Evolutionary conservation across 2,329 filamentous ascomycete genomes (phyloP).

Genomic region (Elsinoe ampelina): DNA sequence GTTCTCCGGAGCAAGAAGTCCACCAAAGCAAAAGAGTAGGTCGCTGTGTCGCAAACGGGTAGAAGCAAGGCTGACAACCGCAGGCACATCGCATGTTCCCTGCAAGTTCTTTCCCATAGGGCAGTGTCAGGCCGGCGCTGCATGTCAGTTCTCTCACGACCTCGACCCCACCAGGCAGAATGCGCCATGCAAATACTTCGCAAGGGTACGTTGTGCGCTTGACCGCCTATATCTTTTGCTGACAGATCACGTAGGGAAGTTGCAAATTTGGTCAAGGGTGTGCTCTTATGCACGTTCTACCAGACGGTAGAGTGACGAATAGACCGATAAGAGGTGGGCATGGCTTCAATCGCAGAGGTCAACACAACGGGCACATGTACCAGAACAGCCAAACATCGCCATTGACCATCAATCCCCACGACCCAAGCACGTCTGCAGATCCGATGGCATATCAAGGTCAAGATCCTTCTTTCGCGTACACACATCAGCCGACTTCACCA

Average conservation of each 20-base stretch:
- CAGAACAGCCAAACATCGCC: conserved; percentile 17
- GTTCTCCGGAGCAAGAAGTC: conserved; percentile 31
- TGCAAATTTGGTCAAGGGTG: conserved; percentile 99
- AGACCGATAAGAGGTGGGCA: conserved; percentile 38
- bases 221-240: conserved; percentile 17
- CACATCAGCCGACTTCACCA: conserved; percentile 9
- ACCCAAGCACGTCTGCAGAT: conserved; percentile 3
- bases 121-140: conserved; percentile 88
- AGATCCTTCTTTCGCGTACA: conserved; percentile 1
- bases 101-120: conserved; percentile 99
- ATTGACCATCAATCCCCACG: conserved; percentile 29
- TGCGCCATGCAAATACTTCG: conserved; percentile 93
- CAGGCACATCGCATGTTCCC: conserved; percentile 92
- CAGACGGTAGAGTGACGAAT: conserved; percentile 87
- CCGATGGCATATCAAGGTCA: background rate
- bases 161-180: conserved; percentile 75
- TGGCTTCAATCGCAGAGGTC: conserved; percentile 14
- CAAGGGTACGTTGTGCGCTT: conserved; percentile 57
- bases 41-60: background rate
- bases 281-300: conserved; percentile 89
- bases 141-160: conserved; percentile 94
- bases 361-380: conserved; percentile 11
- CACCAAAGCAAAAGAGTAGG: conserved; percentile 42
- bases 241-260: conserved; percentile 58
- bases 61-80: conserved; percentile 18